Base-by-base conservation (phyloP, 2,329 filamentous ascomycete genomes). In the Pezicula neosporulosa region DNA sequence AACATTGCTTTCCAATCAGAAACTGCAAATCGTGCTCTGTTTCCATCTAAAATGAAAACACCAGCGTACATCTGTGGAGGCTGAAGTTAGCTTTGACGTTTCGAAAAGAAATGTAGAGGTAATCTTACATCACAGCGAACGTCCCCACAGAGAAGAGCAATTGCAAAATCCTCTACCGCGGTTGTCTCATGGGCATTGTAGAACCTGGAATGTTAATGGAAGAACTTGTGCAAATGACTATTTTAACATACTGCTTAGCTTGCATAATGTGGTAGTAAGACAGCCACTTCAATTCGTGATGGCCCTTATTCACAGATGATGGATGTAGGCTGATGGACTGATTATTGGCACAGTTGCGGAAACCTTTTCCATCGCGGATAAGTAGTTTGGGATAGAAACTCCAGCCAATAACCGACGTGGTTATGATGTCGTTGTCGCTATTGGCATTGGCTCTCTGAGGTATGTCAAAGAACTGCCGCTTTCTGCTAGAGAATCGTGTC, bases 251-350 rank as follows among this genome's bases (percentile, higher is more conserved):
- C 85, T 89, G 72, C 75, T 86, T 91, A 3, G 88, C 87, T 68
- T 97, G 92, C 90, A 97, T 96, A 57, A 97, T 96, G 67, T 96
- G 89, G 72, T 97, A 97, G 68, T 96, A 99, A 1, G 89, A 94
- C 42, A 99, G 74, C 84, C 90, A 97, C 63, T 85, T 86, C 37
- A 91, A 73, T 38, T 84, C 81, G 44, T 77, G 73, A 53, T 75
- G 76, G 7, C 77, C 80, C 65, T 91, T 91, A 68, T 97, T 97
- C 58, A 99, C 89, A 1, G 90, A 96, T 1, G 87, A 89, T 1
- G 91, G 89, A 60, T 96, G 90, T 18, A 99, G 74, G 51, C 85
- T 90, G 60, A 99, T 91, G 42, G 82, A 81, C 68, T 97, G 93
- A 66, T 95, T 97, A 72, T 96, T 97, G 48, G 89, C 85, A 53